Percentiles rank a stretch among this genome's conserved stretches.
Conservation (phyloP, 1,139 yeast genomes). For the Scheffersomyces titani region DNA sequence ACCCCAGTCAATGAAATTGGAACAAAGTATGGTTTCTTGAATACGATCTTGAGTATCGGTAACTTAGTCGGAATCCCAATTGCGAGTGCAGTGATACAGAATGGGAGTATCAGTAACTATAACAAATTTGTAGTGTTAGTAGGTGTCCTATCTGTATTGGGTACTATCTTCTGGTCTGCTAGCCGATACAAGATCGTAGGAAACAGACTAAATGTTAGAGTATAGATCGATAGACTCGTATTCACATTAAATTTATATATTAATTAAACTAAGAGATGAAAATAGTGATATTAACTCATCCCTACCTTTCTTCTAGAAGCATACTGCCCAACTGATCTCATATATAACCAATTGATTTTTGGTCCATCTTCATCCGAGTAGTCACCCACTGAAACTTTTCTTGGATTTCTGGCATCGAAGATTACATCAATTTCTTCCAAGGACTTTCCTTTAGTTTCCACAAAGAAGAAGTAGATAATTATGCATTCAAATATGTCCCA, state of each 20-base stretch:
- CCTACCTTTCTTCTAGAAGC: neutral
- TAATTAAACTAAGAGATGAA: neutral
- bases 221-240: constrained; percentile 9
- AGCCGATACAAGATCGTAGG: constrained; percentile 32
- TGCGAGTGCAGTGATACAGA: constrained; percentile 51
- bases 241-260: neutral
- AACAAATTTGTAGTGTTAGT: constrained; percentile 27
- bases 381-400: neutral
- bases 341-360: neutral
- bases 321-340: neutral
- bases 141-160: constrained; percentile 20
- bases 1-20: constrained; percentile 53
- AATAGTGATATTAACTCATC: neutral
- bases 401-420: constrained; percentile 8
- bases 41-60: constrained; percentile 44
- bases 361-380: neutral
- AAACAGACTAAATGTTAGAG: constrained; percentile 24
- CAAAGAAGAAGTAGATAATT: constrained; percentile 27
- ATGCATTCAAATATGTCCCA: constrained; percentile 18
- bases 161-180: constrained; percentile 20
- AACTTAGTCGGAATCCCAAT: constrained; percentile 50
- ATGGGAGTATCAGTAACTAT: constrained; percentile 24
- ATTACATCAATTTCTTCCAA: constrained; percentile 29
- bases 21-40: constrained; percentile 48
- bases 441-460: constrained; percentile 28